Base-by-base conservation (phyloP, 148 eudicot species). In the Arctostaphylos glauca region DNA sequence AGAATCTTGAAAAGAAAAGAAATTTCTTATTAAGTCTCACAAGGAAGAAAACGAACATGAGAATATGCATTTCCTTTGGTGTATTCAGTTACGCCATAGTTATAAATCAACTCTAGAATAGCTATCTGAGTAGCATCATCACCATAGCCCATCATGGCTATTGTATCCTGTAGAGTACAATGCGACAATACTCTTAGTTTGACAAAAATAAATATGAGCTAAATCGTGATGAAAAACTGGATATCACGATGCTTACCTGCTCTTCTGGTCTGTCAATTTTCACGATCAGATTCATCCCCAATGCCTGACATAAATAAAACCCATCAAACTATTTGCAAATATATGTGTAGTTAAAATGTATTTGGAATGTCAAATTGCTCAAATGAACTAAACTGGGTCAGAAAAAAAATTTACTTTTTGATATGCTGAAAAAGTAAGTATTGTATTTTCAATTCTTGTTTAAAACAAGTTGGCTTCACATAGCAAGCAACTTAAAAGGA, bases 21-120 rank as follows among this genome's bases (percentile, higher is more conserved):
- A 59, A 19, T 3, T 5, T 16, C 0, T 0, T 31, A 31, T 31
- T 31, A 31, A 31, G 38, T 31, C 1, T 56, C 5, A 56, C n/a
- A n/a, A 16, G n/a, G n/a, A 64, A 64, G 41, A 31, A 25, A 64
- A 64, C 14, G 18, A 18, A 59, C 64, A 59, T 96, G 98, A 14
- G 94, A 96, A 90, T 96, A 96, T 19, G 93, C 98, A 94, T 88
- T 93, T 80, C 98, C 98, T 88, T 96, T 96, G 72, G 91, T 88
- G 74, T 94, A 96, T 83, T 94, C 96, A 2, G 94, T 89, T 25
- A 94, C 98, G 58, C 91, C 98, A 76, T 96, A 94, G 84, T 92
- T 94, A 78, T 94, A 96, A 5, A 93, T 96, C 86, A 59, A 59
- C 64, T 59, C 64, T 23, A 59, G 7, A 59, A 59, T 59, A 5